phyloP scores from a whole-genome alignment of 805 yeast species.

The Spathaspora sp. region DNA sequence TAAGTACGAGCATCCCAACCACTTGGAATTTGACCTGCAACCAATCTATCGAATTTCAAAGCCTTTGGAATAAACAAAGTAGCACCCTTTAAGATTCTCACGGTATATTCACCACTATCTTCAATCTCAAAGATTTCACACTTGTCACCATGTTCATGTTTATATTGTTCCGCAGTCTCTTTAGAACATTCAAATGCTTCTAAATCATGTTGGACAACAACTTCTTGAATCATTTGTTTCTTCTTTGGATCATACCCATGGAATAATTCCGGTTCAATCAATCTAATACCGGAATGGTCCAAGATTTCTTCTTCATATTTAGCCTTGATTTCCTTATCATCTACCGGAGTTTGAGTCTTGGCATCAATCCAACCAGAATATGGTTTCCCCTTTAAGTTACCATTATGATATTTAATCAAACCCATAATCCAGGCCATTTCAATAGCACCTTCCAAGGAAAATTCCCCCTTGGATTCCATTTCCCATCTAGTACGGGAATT shows the following conservation, averaged over 20 bases:
- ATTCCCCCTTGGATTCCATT: slow-evolving; percentile 94
- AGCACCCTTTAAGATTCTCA: slow-evolving; percentile 89
- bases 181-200: slow-evolving; percentile 94
- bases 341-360: slow-evolving; percentile 88
- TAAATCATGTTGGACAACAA: slow-evolving; percentile 92
- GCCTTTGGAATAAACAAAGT: slow-evolving; percentile 88
- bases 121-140: slow-evolving; percentile 87
- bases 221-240: slow-evolving; percentile 92
- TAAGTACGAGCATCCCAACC: slow-evolving; percentile 97
- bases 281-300: slow-evolving; percentile 94
- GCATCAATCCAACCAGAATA: slow-evolving; percentile 98
- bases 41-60: slow-evolving; percentile 66
- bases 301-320: slow-evolving; percentile 87
- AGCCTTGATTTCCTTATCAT: slow-evolving; percentile 87
- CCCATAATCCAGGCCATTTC: slow-evolving; percentile 99
- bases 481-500: slow-evolving; percentile 99
- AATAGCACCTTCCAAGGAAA: slow-evolving; percentile 94
- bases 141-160: slow-evolving; percentile 88
- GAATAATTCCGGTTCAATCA: slow-evolving; percentile 93
- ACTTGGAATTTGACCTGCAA: slow-evolving; percentile 93
- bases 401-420: slow-evolving; percentile 90
- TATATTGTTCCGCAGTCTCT: slow-evolving; percentile 93
- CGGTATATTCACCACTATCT: slow-evolving; percentile 90
- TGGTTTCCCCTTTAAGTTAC: slow-evolving; percentile 82
- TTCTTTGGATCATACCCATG: slow-evolving; percentile 91